Percentiles rank a stretch among this genome's conserved stretches.
phyloP scores from a whole-genome alignment of 2,329 filamentous ascomycete genomes.

The Aspergillus chevalieri region DNA sequence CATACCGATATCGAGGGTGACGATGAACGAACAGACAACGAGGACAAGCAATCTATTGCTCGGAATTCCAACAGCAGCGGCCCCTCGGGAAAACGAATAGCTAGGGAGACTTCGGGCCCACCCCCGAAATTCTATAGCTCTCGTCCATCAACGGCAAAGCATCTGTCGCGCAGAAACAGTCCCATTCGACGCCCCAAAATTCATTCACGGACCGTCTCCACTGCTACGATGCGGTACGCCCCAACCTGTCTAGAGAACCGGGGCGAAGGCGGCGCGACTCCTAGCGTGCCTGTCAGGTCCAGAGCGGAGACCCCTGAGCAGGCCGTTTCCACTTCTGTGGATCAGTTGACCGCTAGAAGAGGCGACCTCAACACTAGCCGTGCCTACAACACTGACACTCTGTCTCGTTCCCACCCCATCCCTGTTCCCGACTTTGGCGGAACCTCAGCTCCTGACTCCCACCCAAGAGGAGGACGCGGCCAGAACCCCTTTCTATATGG shows the following conservation, averaged over 20 bases:
- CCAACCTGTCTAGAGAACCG: conserved; percentile 48
- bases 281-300: conserved; percentile 14
- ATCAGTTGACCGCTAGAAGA: conserved; percentile 41
- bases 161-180: conserved; percentile 30
- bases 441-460: conserved; percentile 45
- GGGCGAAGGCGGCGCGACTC: conserved; percentile 33
- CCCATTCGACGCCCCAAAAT: conserved; percentile 30
- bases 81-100: conserved; percentile 1
- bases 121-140: conserved; percentile 33
- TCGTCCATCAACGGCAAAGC: conserved; percentile 38
- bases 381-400: conserved; percentile 51
- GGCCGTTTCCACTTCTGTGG: conserved; percentile 30
- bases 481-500: conserved; percentile 65
- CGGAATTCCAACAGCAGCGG: conserved; percentile 13
- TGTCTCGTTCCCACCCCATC: conserved; percentile 48
- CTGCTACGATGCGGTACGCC: conserved; percentile 78
- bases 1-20: conserved; percentile 83
- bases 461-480: conserved; percentile 26
- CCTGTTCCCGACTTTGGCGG: conserved; percentile 52
- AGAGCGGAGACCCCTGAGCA: conserved; percentile 26
- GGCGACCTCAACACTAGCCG: conserved; percentile 32
- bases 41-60: conserved; percentile 33
- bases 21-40: conserved; percentile 79
- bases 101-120: conserved; percentile 16
- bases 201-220: conserved; percentile 70